These are phyloP conservation scores for Sarocladium brachiariae DNA, from an alignment of 2,329 filamentous ascomycete species.

Conservation along the genomic window DNA sequence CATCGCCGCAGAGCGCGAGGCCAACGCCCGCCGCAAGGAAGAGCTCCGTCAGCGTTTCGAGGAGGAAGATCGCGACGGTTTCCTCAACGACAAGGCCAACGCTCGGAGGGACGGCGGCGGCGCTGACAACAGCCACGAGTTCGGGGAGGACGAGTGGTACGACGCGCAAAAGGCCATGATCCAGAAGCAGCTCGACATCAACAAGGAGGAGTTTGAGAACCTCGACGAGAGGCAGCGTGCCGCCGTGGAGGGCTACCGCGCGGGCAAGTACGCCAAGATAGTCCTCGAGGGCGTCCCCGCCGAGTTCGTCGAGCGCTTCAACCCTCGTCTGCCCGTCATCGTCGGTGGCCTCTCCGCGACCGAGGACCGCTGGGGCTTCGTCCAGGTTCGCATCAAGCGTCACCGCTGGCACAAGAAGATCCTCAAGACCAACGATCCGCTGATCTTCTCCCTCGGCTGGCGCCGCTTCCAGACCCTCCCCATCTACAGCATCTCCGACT, in stretches of 20 bases:
- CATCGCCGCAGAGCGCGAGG: conserved; percentile 83
- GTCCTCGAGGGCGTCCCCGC: conserved; percentile 83
- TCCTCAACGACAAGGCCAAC: conserved; percentile 80
- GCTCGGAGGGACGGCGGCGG: conserved; percentile 63
- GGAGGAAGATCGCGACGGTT: conserved; percentile 95
- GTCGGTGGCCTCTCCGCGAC: conserved; percentile 88
- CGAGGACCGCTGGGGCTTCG: conserved; percentile 90
- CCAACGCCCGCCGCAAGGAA: conserved; percentile 87
- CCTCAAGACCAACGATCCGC: conserved; percentile 92
- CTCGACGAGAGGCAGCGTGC: conserved; percentile 79
- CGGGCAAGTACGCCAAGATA: conserved; percentile 88
- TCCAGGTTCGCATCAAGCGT: conserved; percentile 93
- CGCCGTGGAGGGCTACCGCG: conserved; percentile 82
- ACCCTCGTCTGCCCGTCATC: conserved; percentile 74
- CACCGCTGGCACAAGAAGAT: conserved; percentile 99
- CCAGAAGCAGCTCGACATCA: conserved; percentile 95
- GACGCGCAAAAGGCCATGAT: conserved; percentile 91
- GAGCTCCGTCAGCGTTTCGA: conserved; percentile 93
- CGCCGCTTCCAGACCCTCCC: conserved; percentile 87
- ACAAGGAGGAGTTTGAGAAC: conserved; percentile 83
- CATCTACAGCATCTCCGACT: conserved; percentile 92
- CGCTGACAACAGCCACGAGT: conserved; percentile 61
- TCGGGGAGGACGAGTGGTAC: conserved; percentile 98
- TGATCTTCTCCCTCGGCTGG: conserved; percentile 97
- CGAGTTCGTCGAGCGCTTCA: conserved; percentile 81